Base-by-base conservation (phyloP, 179 eudicot species). In the Gypsophila paniculata region DNA sequence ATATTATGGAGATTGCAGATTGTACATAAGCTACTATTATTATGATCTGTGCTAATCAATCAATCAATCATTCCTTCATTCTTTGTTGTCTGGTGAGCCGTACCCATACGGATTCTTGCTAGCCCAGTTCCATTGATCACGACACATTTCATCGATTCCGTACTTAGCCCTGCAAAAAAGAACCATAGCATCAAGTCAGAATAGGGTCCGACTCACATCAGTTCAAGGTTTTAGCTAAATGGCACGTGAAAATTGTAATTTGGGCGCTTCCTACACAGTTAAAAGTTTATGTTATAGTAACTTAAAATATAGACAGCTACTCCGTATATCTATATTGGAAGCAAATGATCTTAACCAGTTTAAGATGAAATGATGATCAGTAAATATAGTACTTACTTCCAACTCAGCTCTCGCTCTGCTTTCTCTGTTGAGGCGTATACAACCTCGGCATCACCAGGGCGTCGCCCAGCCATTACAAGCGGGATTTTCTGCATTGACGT, bases 51-150 rank as follows among this genome's bases (percentile, higher is more conserved):
- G 60, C 65, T 73, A 36, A 29, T 46, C 17, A 69, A 61, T 70
- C 32, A 61, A 65, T 82, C 46, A 42, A 42, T 42, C 46, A 42
- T 36, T 36, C 42, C 7, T 36, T 36, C 85, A 78, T 51, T 76
- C 78, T 9, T 65, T 21, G 29, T 74, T 68, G 61, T 80, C 82
- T 3, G 83, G 66, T 69, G 91, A 81, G 46, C 82, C 86, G 58
- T 91, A 94, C 18, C 99, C 99, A 25, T 88, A 91, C 6, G 99
- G 99, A 70, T 94, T 94, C 88, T 94, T 91, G 90, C 88, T 89
- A 42, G 99, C 94, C 99, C 99, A 94, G 77, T 94, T 94, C 99
- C 99, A 94, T 80, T 85, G 99, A 75, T 94, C 99, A 18, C 90
- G 81, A 62, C 99, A 91, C 99, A 94, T 94, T 75, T 89, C 99